Percentiles rank a stretch among this genome's conserved stretches.
Evolutionary conservation across 129 eudicot species (phyloP).

Genomic region (Chrysanthemum makinoi): DNA sequence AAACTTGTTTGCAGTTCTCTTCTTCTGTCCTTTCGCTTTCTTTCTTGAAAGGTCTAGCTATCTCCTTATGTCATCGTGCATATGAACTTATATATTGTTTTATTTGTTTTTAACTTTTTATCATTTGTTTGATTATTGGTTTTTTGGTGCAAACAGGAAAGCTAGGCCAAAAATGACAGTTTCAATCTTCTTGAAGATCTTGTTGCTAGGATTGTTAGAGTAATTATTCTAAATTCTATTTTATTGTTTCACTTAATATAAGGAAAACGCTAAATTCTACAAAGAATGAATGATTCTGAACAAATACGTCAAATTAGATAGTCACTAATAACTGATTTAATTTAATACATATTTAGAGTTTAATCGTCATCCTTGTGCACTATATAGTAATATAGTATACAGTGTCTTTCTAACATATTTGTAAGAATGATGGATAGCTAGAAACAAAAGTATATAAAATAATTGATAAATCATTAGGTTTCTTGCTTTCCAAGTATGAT

Average conservation of each 20-base stretch:
- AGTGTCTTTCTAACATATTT: no score
- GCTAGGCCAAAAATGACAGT: constrained; percentile 55
- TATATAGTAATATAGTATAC: no score
- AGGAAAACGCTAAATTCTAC: not conserved
- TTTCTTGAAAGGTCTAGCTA: constrained; percentile 28
- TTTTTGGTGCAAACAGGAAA: constrained; percentile 37
- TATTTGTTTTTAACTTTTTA: not conserved
- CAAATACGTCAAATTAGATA: not conserved
- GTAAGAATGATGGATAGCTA: not conserved
- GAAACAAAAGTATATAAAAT: not conserved
- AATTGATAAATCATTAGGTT: not conserved
- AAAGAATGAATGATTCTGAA: not conserved
- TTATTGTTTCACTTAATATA: not conserved
- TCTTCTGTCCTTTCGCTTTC: constrained; percentile 32
- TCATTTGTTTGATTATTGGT: not conserved
- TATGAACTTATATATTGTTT: not conserved
- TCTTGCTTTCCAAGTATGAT: not conserved
- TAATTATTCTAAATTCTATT: constrained; percentile 11
- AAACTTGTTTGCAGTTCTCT: constrained; percentile 28
- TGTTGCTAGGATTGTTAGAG: constrained; percentile 55
- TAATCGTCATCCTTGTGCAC: no score
- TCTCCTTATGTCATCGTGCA: not conserved
- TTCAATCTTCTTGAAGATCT: constrained; percentile 46
- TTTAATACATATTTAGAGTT: no score
- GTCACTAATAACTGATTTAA: not conserved